Percentiles rank a stretch among this genome's conserved stretches.
These are phyloP conservation scores for Globisporangium spinosum DNA, from an alignment of 352 stramenopile genomes.

Conservation along the genomic window DNA sequence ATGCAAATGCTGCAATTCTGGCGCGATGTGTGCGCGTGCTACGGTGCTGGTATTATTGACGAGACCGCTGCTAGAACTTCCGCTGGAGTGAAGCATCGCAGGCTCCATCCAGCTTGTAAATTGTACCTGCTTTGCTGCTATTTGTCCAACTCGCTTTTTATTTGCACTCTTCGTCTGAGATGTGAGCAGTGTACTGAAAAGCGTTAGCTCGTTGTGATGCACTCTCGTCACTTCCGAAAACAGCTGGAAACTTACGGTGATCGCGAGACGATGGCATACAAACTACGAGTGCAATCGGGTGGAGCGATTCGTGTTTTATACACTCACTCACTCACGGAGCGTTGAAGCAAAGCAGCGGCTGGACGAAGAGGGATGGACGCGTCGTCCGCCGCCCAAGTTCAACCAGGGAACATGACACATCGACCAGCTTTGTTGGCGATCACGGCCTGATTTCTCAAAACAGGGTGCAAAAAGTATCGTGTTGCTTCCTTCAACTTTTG, in stretches of 20 bases:
- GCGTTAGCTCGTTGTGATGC: constrained; percentile 1
- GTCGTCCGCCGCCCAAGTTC: constrained; percentile 12
- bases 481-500: neutral
- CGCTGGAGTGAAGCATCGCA: too few species aligned
- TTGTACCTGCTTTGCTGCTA: too few species aligned
- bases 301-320: constrained; percentile 1
- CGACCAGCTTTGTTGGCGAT: neutral
- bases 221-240: neutral
- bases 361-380: constrained; percentile 3
- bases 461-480: neutral
- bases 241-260: neutral
- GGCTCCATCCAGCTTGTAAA: too few species aligned
- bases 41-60: too few species aligned
- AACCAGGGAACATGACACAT: constrained; percentile 14
- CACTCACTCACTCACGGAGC: neutral
- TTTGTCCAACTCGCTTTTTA: too few species aligned
- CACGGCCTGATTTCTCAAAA: constrained; percentile 4
- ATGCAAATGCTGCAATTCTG: neutral
- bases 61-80: too few species aligned
- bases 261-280: constrained; percentile 8
- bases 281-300: neutral
- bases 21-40: too few species aligned
- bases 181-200: neutral
- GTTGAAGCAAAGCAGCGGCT: neutral
- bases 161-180: neutral